phyloP scores from a whole-genome alignment of 1,284 basidiomycete species.

The Ceratobasidium sp. region DNA sequence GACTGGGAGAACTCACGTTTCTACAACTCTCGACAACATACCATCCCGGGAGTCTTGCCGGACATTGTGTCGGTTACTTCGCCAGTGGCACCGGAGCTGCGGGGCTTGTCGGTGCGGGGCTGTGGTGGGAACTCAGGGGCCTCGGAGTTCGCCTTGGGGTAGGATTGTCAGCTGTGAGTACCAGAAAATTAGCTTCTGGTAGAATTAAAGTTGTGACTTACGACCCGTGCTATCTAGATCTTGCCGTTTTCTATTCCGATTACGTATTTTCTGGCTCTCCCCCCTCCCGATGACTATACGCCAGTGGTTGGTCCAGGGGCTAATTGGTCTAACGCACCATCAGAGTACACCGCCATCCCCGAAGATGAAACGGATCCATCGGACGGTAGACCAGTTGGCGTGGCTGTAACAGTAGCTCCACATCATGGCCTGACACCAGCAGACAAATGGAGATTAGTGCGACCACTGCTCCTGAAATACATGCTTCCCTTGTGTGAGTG shows the following conservation, averaged over 20 bases:
- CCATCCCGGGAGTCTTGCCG: slow-evolving; percentile 69
- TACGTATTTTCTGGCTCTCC: slow-evolving; percentile 78
- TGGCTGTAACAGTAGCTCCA: slow-evolving; percentile 32
- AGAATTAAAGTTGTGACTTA: background rate
- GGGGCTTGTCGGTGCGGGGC: slow-evolving; percentile 87
- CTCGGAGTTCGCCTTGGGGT: slow-evolving; percentile 87
- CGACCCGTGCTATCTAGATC: slow-evolving; percentile 56
- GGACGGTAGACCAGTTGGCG: background rate
- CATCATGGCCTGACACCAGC: slow-evolving; percentile 60
- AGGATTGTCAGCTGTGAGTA: slow-evolving; percentile 74
- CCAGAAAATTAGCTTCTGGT: background rate
- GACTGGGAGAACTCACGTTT: slow-evolving; percentile 93
- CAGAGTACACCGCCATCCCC: slow-evolving; percentile 48
- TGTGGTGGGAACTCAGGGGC: slow-evolving; percentile 94
- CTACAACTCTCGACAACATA: slow-evolving; percentile 91
- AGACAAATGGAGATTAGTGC: slow-evolving; percentile 81
- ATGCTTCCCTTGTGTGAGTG: slow-evolving; percentile 82
- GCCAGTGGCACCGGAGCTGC: slow-evolving; percentile 94
- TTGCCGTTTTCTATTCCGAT: slow-evolving; percentile 79
- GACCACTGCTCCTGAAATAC: slow-evolving; percentile 75
- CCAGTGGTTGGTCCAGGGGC: slow-evolving; percentile 31
- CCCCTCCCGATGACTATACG: slow-evolving; percentile 60
- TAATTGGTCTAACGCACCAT: slow-evolving; percentile 1
- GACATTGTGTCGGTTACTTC: slow-evolving; percentile 80
- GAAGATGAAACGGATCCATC: slow-evolving; percentile 52